Percentiles rank a stretch among this genome's conserved stretches.
Evolutionary conservation across 768 basidiomycete species (phyloP).

Genomic region (Suillus weaverae): DNA sequence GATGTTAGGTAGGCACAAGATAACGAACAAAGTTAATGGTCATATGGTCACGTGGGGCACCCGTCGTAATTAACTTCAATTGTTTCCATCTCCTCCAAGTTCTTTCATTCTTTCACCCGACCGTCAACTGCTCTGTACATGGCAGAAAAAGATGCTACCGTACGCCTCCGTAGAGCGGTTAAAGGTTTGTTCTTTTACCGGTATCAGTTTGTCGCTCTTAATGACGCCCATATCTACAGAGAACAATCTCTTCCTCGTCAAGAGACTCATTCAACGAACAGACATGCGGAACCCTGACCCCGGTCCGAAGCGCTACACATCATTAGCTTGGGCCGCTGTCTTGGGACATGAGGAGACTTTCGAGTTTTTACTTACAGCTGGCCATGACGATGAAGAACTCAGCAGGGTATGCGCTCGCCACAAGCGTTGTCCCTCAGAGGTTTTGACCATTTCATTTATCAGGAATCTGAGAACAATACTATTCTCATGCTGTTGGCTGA

Average conservation of each 20-base stretch:
- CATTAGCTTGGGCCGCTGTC: conserved; percentile 88
- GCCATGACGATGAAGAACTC: conserved; percentile 92
- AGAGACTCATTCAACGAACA: conserved; percentile 78
- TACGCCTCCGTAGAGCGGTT: conserved; percentile 74
- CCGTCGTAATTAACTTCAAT: conserved; percentile 22
- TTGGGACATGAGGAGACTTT: conserved; percentile 91
- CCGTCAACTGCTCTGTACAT: conserved; percentile 40
- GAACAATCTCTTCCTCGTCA: conserved; percentile 92
- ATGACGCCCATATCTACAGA: conserved; percentile 48
- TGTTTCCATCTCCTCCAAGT: conserved; percentile 15
- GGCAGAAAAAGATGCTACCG: conserved; percentile 82
- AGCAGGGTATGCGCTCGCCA: conserved; percentile 64
- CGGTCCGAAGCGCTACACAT: conserved; percentile 73
- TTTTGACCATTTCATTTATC: conserved; percentile 19
- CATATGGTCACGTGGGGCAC: conserved; percentile 5
- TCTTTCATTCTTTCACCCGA: conserved; percentile 21
- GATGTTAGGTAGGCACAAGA: conserved; percentile 26
- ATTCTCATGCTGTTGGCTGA: conserved; percentile 93
- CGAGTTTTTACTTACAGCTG: conserved; percentile 80
- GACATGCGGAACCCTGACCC: conserved; percentile 93
- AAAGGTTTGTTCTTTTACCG: conserved; percentile 50
- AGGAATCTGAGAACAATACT: conserved; percentile 94
- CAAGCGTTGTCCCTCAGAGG: conserved; percentile 8
- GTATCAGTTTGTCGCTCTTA: neutral
- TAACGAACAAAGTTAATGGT: conserved; percentile 9